These are phyloP conservation scores for Atkinsonella texensis DNA, from an alignment of 2,329 filamentous ascomycete genomes.

Conservation along the genomic window DNA sequence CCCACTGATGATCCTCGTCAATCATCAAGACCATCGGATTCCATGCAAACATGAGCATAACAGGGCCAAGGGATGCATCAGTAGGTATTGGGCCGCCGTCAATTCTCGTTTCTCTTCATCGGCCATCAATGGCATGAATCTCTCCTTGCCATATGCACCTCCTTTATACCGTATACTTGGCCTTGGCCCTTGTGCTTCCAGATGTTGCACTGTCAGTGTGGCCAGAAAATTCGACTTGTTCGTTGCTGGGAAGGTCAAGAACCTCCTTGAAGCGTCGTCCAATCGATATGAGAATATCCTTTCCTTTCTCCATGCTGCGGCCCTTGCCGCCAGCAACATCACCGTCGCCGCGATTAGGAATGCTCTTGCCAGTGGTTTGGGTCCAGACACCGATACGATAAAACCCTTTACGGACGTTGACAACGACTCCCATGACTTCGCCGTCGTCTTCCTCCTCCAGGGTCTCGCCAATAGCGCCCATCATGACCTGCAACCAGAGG, in stretches of 20 bases:
- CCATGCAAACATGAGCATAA: background rate
- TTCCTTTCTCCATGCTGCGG: slow-evolving; percentile 67
- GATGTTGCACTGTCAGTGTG: slow-evolving; percentile 90
- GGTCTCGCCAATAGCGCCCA: slow-evolving; percentile 92
- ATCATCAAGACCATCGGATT: background rate
- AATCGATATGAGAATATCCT: slow-evolving; percentile 72
- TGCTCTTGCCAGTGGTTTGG: slow-evolving; percentile 76
- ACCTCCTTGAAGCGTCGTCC: slow-evolving; percentile 89
- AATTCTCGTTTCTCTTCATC: slow-evolving; percentile 10
- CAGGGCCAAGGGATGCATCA: background rate
- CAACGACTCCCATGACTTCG: slow-evolving; percentile 97
- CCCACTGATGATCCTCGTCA: background rate
- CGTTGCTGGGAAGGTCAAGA: slow-evolving; percentile 62
- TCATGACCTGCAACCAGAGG: slow-evolving; percentile 94
- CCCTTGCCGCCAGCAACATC: slow-evolving; percentile 67
- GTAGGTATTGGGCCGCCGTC: slow-evolving; percentile 14
- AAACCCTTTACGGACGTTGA: slow-evolving; percentile 97
- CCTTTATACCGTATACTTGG: slow-evolving; percentile 73
- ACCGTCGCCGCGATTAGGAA: slow-evolving; percentile 62
- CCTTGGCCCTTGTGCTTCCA: slow-evolving; percentile 89
- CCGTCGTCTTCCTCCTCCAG: slow-evolving; percentile 90
- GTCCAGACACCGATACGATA: slow-evolving; percentile 98
- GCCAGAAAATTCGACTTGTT: slow-evolving; percentile 86
- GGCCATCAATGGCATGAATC: background rate
- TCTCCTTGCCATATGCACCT: background rate